phyloP scores from a whole-genome alignment of 352 stramenopile species.

The Phytophthora chlamydospora region DNA sequence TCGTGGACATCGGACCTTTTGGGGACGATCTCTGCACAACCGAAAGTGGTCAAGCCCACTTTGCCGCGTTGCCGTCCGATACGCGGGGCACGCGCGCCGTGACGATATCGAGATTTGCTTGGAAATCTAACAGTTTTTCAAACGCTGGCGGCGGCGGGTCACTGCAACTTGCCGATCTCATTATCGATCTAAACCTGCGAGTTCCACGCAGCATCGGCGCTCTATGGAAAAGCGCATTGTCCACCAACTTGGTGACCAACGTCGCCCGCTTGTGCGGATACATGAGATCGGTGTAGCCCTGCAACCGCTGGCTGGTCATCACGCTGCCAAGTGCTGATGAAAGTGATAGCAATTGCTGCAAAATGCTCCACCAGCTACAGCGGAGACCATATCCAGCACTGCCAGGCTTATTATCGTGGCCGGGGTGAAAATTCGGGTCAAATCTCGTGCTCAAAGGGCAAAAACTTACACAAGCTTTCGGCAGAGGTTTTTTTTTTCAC shows the following conservation, averaged over 20 bases:
- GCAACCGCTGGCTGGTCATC: background rate
- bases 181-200: constrained; percentile 14
- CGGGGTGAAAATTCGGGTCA: constrained; percentile 7
- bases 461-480: too few relatives aligned
- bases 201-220: constrained; percentile 17
- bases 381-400: too few relatives aligned
- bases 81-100: constrained; percentile 8
- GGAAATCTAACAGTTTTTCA: background rate
- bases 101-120: constrained; percentile 11
- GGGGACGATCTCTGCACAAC: constrained; percentile 29
- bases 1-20: constrained; percentile 35
- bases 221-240: constrained; percentile 32
- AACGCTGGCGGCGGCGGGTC: background rate
- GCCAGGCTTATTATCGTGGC: background rate
- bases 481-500: constrained; percentile 9
- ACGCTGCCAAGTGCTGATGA: constrained; percentile 8
- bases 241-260: constrained; percentile 1
- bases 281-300: constrained; percentile 3
- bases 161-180: constrained; percentile 29
- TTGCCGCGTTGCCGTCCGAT: background rate
- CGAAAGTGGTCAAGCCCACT: constrained; percentile 2
- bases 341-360: background rate
- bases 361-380: background rate
- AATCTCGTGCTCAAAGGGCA: constrained; percentile 13
- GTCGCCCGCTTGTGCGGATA: constrained; percentile 36